Evolutionary conservation across 768 basidiomycete species (phyloP).

Genomic region (Chalciporus piperatus): DNA sequence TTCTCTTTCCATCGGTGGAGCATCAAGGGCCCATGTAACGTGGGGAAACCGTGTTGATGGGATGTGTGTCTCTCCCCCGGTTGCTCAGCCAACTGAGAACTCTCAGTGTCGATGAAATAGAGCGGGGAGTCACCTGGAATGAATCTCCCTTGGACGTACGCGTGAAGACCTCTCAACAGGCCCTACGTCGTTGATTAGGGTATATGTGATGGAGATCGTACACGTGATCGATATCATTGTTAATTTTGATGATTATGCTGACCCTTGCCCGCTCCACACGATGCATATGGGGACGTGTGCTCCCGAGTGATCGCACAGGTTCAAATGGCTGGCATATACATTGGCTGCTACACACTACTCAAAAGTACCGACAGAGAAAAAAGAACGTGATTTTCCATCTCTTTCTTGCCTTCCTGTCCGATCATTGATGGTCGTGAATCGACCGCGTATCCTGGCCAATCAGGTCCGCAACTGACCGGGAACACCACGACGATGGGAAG

Average conservation of each 20-base stretch:
- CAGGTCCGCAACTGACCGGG: neutral
- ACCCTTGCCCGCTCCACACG: neutral
- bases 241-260: neutral
- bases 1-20: neutral
- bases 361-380: neutral
- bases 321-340: too few relatives aligned
- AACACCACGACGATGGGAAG: neutral
- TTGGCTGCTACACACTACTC: too few relatives aligned
- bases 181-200: slow-evolving; percentile 3
- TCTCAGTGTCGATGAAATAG: slow-evolving; percentile 2
- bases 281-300: neutral
- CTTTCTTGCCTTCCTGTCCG: neutral
- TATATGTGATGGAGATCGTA: neutral
- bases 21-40: slow-evolving; percentile 12
- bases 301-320: neutral
- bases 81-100: slow-evolving; percentile 1
- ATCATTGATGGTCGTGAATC: neutral
- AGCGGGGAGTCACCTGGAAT: neutral
- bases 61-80: neutral
- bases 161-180: slow-evolving; percentile 3
- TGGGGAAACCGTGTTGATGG: slow-evolving; percentile 10
- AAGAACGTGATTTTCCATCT: neutral
- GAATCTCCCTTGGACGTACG: slow-evolving; percentile 2
- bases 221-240: neutral
- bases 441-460: neutral